Percentiles rank a stretch among this genome's conserved stretches.
Conservation (phyloP, 2,329 filamentous ascomycete genomes). For the Helminthosporium solani region DNA sequence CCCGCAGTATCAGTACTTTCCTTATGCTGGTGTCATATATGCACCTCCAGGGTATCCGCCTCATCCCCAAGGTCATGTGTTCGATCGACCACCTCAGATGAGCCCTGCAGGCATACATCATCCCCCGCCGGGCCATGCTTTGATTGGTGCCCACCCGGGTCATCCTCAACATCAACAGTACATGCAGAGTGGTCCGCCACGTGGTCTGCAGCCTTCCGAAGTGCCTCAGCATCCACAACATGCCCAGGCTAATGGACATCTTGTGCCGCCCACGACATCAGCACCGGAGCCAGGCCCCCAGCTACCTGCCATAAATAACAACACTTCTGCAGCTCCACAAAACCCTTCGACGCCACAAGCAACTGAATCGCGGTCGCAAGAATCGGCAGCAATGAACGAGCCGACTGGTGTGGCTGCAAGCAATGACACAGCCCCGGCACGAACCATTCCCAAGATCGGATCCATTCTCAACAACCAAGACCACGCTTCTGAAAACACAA, state of each 20-base stretch:
- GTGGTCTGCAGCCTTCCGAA: neutral
- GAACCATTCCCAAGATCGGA: slow-evolving; percentile 50
- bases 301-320: slow-evolving; percentile 38
- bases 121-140: slow-evolving; percentile 33
- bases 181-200: slow-evolving; percentile 30
- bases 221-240: slow-evolving; percentile 13
- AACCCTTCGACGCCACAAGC: slow-evolving; percentile 35
- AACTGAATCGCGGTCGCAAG: slow-evolving; percentile 46
- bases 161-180: slow-evolving; percentile 40
- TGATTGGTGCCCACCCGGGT: slow-evolving; percentile 28
- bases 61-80: slow-evolving; percentile 10
- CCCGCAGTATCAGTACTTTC: slow-evolving; percentile 34
- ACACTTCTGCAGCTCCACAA: slow-evolving; percentile 21
- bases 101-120: slow-evolving; percentile 34
- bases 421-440: slow-evolving; percentile 24
- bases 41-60: slow-evolving; percentile 30
- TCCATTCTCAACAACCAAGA: slow-evolving; percentile 37
- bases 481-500: slow-evolving; percentile 30
- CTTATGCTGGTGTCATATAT: slow-evolving; percentile 36
- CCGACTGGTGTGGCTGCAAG: slow-evolving; percentile 26
- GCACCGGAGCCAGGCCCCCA: slow-evolving; percentile 39
- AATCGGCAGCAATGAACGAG: slow-evolving; percentile 44
- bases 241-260: slow-evolving; percentile 40
- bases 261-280: slow-evolving; percentile 20
- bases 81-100: slow-evolving; percentile 33